These are phyloP conservation scores for Corchorus olitorius DNA, from an alignment of 345 rosid genomes.

Conservation along the genomic window DNA sequence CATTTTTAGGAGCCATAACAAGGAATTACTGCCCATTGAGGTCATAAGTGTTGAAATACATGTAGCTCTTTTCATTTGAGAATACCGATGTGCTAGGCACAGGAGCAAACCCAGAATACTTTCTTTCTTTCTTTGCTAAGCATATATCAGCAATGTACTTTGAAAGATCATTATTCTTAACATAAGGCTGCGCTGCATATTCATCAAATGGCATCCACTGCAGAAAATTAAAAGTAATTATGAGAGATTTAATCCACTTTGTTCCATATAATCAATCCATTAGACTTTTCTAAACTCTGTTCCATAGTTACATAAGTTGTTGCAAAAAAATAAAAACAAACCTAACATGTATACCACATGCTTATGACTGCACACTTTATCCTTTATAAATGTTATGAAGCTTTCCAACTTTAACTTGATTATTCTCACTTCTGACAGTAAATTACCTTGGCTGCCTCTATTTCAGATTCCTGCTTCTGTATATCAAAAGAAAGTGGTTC, in stretches of 20 bases:
- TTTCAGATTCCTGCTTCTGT: slow-evolving; percentile 70
- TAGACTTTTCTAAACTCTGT: neutral
- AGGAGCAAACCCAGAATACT: slow-evolving; percentile 40
- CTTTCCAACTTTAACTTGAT: neutral
- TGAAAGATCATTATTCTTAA: slow-evolving; percentile 34
- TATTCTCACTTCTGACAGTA: neutral
- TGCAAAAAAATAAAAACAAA: neutral
- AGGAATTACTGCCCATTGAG: slow-evolving; percentile 17
- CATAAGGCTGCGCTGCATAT: slow-evolving; percentile 38
- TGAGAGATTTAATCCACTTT: neutral
- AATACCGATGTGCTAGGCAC: slow-evolving; percentile 27
- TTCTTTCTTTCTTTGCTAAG: slow-evolving; percentile 34
- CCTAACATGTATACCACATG: neutral
- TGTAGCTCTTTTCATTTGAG: slow-evolving; percentile 24
- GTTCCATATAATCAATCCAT: neutral
- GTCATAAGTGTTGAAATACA: slow-evolving; percentile 37
- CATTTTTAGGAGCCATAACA: neutral
- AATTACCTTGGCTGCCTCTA: slow-evolving; percentile 74
- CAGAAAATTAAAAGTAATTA: slow-evolving; percentile 21
- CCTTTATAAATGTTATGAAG: neutral
- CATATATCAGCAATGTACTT: slow-evolving; percentile 38
- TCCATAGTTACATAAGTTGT: neutral
- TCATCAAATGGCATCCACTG: slow-evolving; percentile 82
- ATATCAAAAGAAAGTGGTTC: slow-evolving; percentile 70
- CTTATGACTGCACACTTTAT: neutral